Percentiles rank a stretch among this genome's conserved stretches.
phyloP scores from a whole-genome alignment of 2,329 filamentous ascomycete species.

The Triangularia setosa region DNA sequence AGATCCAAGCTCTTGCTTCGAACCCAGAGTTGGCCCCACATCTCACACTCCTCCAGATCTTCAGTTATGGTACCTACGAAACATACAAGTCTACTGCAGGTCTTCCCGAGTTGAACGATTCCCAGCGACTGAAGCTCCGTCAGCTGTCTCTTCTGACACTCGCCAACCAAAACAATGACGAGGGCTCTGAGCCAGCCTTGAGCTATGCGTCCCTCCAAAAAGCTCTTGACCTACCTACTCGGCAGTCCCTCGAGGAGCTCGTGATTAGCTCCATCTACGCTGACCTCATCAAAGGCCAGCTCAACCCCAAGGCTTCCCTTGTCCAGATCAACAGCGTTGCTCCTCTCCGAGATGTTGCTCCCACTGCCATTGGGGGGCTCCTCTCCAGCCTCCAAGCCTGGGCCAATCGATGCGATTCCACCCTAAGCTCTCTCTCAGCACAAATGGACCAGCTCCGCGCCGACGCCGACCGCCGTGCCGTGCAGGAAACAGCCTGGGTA shows the following conservation, averaged over 20 bases:
- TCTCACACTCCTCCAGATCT: constrained; percentile 76
- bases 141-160: constrained; percentile 86
- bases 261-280: constrained; percentile 86
- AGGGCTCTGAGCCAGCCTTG: constrained; percentile 41
- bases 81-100: constrained; percentile 53
- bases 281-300: constrained; percentile 73
- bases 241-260: constrained; percentile 75
- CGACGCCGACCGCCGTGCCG: constrained; percentile 51
- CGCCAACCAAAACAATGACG: constrained; percentile 57
- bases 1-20: constrained; percentile 67
- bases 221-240: constrained; percentile 62
- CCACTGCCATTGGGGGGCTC: constrained; percentile 66
- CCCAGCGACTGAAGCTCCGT: constrained; percentile 79
- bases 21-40: constrained; percentile 55
- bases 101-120: constrained; percentile 68
- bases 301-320: constrained; percentile 71
- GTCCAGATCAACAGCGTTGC: constrained; percentile 78
- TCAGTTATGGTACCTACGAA: constrained; percentile 86
- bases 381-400: constrained; percentile 66
- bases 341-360: constrained; percentile 79
- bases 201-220: constrained; percentile 67
- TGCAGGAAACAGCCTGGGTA: constrained; percentile 46
- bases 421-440: constrained; percentile 69
- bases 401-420: constrained; percentile 71
- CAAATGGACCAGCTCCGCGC: constrained; percentile 66